Conservation (phyloP, 2,329 filamentous ascomycete species). For the Ceratocystis papillata region DNA sequence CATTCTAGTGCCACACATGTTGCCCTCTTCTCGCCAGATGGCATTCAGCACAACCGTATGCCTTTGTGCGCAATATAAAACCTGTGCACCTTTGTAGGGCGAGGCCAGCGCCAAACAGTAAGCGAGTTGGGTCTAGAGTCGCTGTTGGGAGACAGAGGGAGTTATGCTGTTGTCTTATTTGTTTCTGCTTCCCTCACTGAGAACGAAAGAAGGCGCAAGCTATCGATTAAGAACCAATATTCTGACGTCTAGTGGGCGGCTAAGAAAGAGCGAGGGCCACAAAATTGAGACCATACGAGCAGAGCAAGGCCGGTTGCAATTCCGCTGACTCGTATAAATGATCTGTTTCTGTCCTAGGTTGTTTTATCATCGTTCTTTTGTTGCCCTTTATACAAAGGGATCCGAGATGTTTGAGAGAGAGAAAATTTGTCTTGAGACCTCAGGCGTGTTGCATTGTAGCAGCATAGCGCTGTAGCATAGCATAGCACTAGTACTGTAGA, state of each 20-base stretch:
- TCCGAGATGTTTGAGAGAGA: background rate
- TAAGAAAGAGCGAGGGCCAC: too few species aligned
- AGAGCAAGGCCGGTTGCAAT: background rate
- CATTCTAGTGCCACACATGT: background rate
- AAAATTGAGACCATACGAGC: too few species aligned
- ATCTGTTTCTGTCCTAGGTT: background rate
- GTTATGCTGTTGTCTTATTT: background rate
- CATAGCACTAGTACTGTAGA: background rate
- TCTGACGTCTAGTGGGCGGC: background rate
- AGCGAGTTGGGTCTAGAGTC: background rate
- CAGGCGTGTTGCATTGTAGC: background rate
- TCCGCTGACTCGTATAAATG: conserved; percentile 6
- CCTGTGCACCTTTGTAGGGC: background rate
- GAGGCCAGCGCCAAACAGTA: background rate
- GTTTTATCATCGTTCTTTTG: background rate
- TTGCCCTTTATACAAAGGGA: conserved; percentile 1
- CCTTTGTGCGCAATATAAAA: background rate
- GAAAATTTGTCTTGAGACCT: background rate
- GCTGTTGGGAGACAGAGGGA: background rate
- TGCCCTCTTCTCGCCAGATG: background rate
- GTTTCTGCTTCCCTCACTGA: background rate
- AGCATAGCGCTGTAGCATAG: background rate
- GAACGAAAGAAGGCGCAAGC: conserved; percentile 2
- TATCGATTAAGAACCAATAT: background rate
- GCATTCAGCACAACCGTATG: background rate